Evolutionary conservation across 768 basidiomycete species (phyloP).

Genomic region (Hericium alpestre): DNA sequence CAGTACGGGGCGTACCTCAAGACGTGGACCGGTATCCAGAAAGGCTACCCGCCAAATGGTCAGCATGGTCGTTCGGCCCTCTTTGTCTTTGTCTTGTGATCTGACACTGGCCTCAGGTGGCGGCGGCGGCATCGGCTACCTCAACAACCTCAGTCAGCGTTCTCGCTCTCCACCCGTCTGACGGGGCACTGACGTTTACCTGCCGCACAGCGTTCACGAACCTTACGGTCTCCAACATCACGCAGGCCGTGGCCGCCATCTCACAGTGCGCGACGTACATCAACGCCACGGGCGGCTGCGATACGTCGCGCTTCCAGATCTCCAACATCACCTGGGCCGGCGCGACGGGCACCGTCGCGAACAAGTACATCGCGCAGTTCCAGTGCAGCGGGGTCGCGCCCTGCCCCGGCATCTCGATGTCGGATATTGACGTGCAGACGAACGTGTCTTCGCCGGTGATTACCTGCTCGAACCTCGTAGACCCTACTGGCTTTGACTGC

Average conservation of each 20-base stretch:
- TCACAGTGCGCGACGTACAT: slow-evolving; percentile 24
- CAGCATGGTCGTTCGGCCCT: too few relatives aligned
- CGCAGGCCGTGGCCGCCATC: slow-evolving; percentile 14
- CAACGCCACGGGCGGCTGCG: slow-evolving; percentile 24
- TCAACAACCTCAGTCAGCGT: background rate
- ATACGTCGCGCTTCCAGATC: slow-evolving; percentile 25
- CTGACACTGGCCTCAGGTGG: too few relatives aligned
- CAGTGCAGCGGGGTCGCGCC: slow-evolving; percentile 26
- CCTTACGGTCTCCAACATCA: slow-evolving; percentile 17
- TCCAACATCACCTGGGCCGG: slow-evolving; percentile 24
- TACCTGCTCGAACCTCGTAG: background rate
- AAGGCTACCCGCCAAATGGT: slow-evolving; percentile 26
- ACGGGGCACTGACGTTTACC: background rate
- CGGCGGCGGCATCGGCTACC: background rate
- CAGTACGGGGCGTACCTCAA: slow-evolving; percentile 21
- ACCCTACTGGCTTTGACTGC: background rate
- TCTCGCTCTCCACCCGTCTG: background rate
- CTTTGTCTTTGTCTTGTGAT: too few relatives aligned
- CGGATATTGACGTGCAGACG: slow-evolving; percentile 1
- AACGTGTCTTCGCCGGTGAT: background rate
- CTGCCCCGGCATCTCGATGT: slow-evolving; percentile 18
- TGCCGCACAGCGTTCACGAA: slow-evolving; percentile 17
- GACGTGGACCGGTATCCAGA: slow-evolving; percentile 25
- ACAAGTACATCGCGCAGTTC: slow-evolving; percentile 17
- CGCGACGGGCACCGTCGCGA: slow-evolving; percentile 17